Evolutionary conservation across 371 early-diverging fungal species (phyloP).

Genomic region (Syncephalastrum sp.): DNA sequence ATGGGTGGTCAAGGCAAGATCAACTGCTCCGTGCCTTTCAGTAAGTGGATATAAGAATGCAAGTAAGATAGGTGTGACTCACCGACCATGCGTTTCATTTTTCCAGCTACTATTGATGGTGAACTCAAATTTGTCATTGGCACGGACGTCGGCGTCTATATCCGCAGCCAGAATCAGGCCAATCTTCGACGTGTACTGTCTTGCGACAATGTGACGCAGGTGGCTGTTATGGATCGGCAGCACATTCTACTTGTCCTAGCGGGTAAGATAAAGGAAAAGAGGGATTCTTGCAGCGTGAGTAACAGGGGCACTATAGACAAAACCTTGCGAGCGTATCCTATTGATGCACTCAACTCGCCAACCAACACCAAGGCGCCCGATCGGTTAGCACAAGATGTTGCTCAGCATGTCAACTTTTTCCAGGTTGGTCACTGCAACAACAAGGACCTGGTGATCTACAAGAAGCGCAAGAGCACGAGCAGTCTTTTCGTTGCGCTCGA

Average conservation of each 20-base stretch:
- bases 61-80: background rate
- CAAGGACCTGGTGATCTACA: conserved; percentile 59
- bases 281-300: no score
- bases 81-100: background rate
- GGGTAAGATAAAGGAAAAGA: conserved; percentile 17
- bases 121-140: conserved; percentile 75
- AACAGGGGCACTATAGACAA: conserved; percentile 45
- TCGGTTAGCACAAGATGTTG: conserved; percentile 55
- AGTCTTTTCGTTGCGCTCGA: conserved; percentile 43
- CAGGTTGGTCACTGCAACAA: conserved; percentile 71
- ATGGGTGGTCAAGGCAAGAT: conserved; percentile 49
- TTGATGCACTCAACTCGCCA: conserved; percentile 53
- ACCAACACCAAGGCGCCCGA: conserved; percentile 36
- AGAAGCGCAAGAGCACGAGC: conserved; percentile 50
- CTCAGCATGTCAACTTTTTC: conserved; percentile 73
- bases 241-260: conserved; percentile 48
- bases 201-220: conserved; percentile 43
- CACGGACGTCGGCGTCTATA: conserved; percentile 82
- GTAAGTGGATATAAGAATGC: conserved; percentile 18
- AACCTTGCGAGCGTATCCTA: conserved; percentile 63
- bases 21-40: conserved; percentile 71
- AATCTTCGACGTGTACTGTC: conserved; percentile 33
- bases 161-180: conserved; percentile 31
- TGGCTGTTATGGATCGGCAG: conserved; percentile 47
- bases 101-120: conserved; percentile 14